Percentiles rank a stretch among this genome's conserved stretches.
These are phyloP conservation scores for Paecilomyces fulvus DNA, from an alignment of 2,329 filamentous ascomycete genomes.

Conservation along the genomic window DNA sequence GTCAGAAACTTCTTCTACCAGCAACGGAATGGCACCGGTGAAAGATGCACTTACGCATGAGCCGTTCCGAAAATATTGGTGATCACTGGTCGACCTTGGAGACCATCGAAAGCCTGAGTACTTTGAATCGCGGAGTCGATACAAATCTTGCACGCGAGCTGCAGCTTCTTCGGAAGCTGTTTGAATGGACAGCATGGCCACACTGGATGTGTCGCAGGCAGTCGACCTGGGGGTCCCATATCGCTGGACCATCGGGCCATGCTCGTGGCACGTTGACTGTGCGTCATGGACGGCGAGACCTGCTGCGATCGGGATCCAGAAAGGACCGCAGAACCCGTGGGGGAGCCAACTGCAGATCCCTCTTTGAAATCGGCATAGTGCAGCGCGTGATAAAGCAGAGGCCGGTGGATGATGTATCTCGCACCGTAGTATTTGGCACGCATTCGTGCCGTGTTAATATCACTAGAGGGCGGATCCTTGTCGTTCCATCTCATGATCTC, in stretches of 20 bases:
- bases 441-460: conserved; percentile 75
- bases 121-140: conserved; percentile 72
- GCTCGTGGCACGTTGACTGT: conserved; percentile 18
- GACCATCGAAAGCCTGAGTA: conserved; percentile 69
- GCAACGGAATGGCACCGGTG: neutral
- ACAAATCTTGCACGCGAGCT: conserved; percentile 51
- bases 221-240: conserved; percentile 21
- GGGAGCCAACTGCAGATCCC: conserved; percentile 21
- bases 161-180: conserved; percentile 39
- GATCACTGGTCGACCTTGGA: conserved; percentile 61
- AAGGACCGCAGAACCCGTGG: conserved; percentile 17
- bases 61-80: conserved; percentile 96
- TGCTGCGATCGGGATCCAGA: conserved; percentile 24
- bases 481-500: conserved; percentile 54
- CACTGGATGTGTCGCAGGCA: neutral
- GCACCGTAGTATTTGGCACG: conserved; percentile 94
- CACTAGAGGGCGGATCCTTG: conserved; percentile 58
- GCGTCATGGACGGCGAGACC: conserved; percentile 26
- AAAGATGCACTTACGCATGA: conserved; percentile 70
- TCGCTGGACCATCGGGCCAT: conserved; percentile 27
- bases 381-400: conserved; percentile 57
- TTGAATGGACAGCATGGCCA: conserved; percentile 19
- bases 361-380: conserved; percentile 34
- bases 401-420: conserved; percentile 78
- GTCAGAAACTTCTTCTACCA: conserved; percentile 15